Percentiles rank a stretch among this genome's conserved stretches.
phyloP scores from a whole-genome alignment of 495 filamentous ascomycete species.

The Parathielavia appendiculata region DNA sequence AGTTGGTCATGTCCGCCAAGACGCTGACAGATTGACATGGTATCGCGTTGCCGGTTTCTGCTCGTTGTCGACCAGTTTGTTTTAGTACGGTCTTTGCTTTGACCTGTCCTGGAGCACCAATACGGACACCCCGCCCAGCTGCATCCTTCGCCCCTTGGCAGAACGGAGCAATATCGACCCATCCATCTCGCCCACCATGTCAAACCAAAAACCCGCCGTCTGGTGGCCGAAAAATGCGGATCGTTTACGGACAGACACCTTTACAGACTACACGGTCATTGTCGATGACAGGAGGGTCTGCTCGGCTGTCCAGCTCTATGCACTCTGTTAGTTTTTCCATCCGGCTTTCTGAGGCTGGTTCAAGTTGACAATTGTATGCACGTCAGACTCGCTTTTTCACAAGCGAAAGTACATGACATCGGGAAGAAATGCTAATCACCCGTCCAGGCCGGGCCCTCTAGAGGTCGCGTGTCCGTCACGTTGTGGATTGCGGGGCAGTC shows the following conservation, averaged over 20 bases:
- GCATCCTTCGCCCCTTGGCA: neutral
- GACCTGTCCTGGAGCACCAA: neutral
- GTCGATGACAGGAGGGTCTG: too few relatives aligned
- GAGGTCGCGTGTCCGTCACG: neutral
- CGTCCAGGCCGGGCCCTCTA: neutral
- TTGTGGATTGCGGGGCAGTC: too few relatives aligned
- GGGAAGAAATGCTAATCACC: too few relatives aligned
- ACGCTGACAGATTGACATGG: neutral
- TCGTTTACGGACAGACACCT: conserved; percentile 1
- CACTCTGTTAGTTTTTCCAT: conserved; percentile 15
- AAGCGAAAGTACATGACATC: too few relatives aligned
- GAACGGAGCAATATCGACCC: conserved; percentile 3
- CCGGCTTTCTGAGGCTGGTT: neutral
- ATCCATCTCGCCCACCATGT: neutral
- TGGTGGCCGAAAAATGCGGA: neutral
- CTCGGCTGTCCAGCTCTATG: neutral
- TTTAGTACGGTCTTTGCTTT: neutral
- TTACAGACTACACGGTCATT: neutral
- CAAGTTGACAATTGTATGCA: neutral
- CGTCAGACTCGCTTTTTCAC: conserved; percentile 1
- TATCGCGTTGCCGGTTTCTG: neutral
- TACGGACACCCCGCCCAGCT: neutral
- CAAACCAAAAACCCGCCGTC: too few relatives aligned
- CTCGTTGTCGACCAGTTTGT: neutral
- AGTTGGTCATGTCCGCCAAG: neutral